Base-by-base conservation (phyloP, 192 early-diverging fungal species). In the Coemansia sp. region DNA sequence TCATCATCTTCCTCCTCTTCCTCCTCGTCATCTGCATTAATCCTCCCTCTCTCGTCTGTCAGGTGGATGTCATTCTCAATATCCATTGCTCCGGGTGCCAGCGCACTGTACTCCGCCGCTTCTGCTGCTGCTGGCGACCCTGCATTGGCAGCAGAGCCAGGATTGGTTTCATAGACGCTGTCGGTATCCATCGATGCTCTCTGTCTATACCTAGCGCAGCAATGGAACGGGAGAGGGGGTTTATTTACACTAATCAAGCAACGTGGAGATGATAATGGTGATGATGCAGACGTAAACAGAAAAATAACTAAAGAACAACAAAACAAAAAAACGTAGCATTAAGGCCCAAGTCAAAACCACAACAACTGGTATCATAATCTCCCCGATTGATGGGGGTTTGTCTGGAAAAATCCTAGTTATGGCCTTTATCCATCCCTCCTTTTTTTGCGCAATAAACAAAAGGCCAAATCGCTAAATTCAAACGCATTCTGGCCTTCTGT, bases 1-100 rank as follows among this genome's bases (percentile, higher is more conserved):
- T 67, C 62, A 9, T 51, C 54, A 0, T 69, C 67, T 1, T 66
- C 65, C 0, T 62, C 61, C 6, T 65, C 62, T 1, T 47, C 9
- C 18, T 39, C 59, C 6, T 54, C 61, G 3, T 63, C 42, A 18
- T 37, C 42, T n/a, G 51, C 65, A 22, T 62, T 61, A 5, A 12
- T 56, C 9, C 41, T 32, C 5, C 37, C 54, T 13, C 6, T 19
- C 26, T 66, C 68, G 11, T 13, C 49, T 18, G 46, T 51, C 7
- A 16, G 0, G 26, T 26, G 18, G 5, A 18, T 22, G 8, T 54
- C 51, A 3, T 63, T 40, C 12, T 72, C 46, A 8, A 26, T 42
- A 16, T 74, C 66, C 58, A 61, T 65, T 36, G 55, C 36, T 8
- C 42, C 61, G 37, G 51, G 9, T 47, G 6, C 36, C 16, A 11